phyloP scores from a whole-genome alignment of 148 eudicot genomes.

The Heliosperma pusillum region DNA sequence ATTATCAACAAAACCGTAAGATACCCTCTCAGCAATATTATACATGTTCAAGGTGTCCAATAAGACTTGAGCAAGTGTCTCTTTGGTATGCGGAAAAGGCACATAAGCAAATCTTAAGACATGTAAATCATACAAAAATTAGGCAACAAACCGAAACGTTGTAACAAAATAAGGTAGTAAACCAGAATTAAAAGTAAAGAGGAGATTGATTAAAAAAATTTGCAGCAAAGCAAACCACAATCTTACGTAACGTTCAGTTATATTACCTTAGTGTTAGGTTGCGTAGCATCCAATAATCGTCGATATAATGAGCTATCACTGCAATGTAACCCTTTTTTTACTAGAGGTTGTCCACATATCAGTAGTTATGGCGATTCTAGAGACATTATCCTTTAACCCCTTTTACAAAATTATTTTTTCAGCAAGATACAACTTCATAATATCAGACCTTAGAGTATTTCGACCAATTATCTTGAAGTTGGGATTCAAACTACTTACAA shows the following conservation, averaged over 20 bases:
- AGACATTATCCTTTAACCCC: background rate
- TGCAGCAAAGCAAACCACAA: too few species aligned
- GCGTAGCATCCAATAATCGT: background rate
- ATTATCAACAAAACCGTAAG: too few species aligned
- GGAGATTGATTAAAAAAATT: background rate
- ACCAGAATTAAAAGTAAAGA: background rate
- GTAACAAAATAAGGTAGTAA: background rate
- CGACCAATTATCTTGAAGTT: constrained; percentile 13
- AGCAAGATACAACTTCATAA: constrained; percentile 6
- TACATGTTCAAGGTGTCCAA: too few species aligned
- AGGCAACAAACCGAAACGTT: too few species aligned
- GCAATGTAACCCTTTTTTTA: background rate
- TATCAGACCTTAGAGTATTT: constrained; percentile 4
- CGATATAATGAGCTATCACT: background rate
- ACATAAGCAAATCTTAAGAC: too few species aligned
- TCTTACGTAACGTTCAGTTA: too few species aligned
- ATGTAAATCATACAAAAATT: too few species aligned
- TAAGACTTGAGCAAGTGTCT: too few species aligned
- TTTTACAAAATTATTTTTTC: background rate
- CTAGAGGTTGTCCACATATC: background rate
- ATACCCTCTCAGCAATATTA: too few species aligned
- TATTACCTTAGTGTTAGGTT: background rate
- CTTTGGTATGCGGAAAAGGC: too few species aligned
- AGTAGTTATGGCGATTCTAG: background rate
- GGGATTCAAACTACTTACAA: constrained; percentile 12